Percentiles rank a stretch among this genome's conserved stretches.
Conservation (phyloP, 345 rosid species). For the Chamaenerion angustifolium region DNA sequence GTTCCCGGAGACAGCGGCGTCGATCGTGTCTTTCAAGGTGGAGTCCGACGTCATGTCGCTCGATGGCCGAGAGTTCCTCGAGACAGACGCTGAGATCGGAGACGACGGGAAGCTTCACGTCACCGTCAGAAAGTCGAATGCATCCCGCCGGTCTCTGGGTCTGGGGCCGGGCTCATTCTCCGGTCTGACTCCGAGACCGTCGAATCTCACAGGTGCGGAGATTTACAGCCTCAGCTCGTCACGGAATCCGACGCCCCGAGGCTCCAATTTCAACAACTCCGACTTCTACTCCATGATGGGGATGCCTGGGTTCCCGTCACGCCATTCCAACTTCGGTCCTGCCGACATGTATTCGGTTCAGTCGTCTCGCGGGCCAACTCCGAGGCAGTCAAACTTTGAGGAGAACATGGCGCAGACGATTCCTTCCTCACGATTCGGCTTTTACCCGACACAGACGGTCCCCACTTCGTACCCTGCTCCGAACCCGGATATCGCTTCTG, state of each 20-base stretch:
- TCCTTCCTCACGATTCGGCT: constrained; percentile 66
- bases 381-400: constrained; percentile 75
- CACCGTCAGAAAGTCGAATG: constrained; percentile 72
- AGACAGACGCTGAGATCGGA: constrained; percentile 77
- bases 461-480: constrained; percentile 76
- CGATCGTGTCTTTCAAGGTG: constrained; percentile 81
- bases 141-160: constrained; percentile 55
- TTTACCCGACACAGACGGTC: constrained; percentile 44
- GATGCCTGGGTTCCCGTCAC: constrained; percentile 41
- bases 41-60: constrained; percentile 84
- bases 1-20: constrained; percentile 85
- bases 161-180: constrained; percentile 26
- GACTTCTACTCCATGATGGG: constrained; percentile 90
- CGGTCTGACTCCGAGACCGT: constrained; percentile 70
- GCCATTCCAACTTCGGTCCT: constrained; percentile 69
- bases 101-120: constrained; percentile 89
- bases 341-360: constrained; percentile 75
- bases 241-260: constrained; percentile 70
- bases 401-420: constrained; percentile 22
- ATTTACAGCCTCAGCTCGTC: constrained; percentile 81
- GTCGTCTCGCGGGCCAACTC: constrained; percentile 72
- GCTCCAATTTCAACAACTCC: constrained; percentile 76
- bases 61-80: constrained; percentile 62
- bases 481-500: constrained; percentile 58
- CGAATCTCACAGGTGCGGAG: constrained; percentile 88